phyloP scores from a whole-genome alignment of 129 eudicot species.

The Escallonia rubra region DNA sequence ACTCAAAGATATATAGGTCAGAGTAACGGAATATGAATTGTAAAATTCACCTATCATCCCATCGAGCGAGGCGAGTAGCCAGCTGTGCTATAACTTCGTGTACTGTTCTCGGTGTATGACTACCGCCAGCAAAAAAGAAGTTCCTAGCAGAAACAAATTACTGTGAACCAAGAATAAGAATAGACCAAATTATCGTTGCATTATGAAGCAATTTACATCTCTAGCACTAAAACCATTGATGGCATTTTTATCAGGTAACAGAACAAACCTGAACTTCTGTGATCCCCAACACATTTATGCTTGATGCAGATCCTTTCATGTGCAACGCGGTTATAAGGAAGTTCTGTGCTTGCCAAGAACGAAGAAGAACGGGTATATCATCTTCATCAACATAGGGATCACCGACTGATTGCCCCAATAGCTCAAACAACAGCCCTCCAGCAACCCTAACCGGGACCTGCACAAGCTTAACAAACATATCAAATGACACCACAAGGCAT shows the following conservation, averaged over 20 bases:
- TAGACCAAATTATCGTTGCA: neutral
- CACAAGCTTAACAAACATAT: slow-evolving; percentile 7
- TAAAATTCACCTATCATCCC: slow-evolving; percentile 90
- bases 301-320: slow-evolving; percentile 68
- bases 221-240: neutral
- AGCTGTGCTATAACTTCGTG: slow-evolving; percentile 87
- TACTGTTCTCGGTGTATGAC: slow-evolving; percentile 70
- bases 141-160: slow-evolving; percentile 45
- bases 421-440: slow-evolving; percentile 92
- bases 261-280: slow-evolving; percentile 90
- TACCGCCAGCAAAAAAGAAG: slow-evolving; percentile 79
- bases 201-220: neutral
- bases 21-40: neutral
- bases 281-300: slow-evolving; percentile 81
- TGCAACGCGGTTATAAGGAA: slow-evolving; percentile 75
- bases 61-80: slow-evolving; percentile 85
- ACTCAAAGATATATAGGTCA: neutral
- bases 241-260: neutral
- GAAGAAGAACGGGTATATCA: slow-evolving; percentile 85
- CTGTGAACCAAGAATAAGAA: slow-evolving; percentile 12
- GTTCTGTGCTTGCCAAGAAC: slow-evolving; percentile 97
- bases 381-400: slow-evolving; percentile 85
- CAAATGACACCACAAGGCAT: slow-evolving; percentile 2
- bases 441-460: slow-evolving; percentile 99
- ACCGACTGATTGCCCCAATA: slow-evolving; percentile 84